Conservation (phyloP, 2,329 filamentous ascomycete species). For the Phaeoacremonium minimum region DNA sequence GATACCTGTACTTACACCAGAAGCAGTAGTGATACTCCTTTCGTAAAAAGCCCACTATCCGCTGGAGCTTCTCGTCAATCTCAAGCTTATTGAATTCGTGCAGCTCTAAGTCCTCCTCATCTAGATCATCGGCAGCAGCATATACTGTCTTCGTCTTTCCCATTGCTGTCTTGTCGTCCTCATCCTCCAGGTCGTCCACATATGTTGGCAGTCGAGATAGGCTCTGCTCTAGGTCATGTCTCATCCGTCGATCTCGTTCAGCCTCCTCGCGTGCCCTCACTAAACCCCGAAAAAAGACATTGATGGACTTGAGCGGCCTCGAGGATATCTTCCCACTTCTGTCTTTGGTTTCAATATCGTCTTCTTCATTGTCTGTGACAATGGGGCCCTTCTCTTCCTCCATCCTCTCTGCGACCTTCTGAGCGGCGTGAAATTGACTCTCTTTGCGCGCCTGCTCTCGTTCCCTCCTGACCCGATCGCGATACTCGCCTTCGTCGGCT, state of each 20-base stretch:
- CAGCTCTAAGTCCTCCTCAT: constrained; percentile 76
- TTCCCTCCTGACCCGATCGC: constrained; percentile 67
- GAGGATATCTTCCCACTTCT: constrained; percentile 30
- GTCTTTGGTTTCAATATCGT: constrained; percentile 19
- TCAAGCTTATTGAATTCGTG: constrained; percentile 72
- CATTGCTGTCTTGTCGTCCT: constrained; percentile 66
- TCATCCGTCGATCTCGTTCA: constrained; percentile 63
- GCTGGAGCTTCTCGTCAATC: constrained; percentile 60
- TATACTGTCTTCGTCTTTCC: constrained; percentile 53
- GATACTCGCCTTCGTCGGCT: constrained; percentile 66
- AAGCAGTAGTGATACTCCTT: constrained; percentile 75
- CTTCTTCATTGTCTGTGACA: constrained; percentile 9
- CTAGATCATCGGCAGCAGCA: constrained; percentile 62
- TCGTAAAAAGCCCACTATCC: constrained; percentile 66
- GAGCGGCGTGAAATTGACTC: constrained; percentile 68
- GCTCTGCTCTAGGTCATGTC: constrained; percentile 62
- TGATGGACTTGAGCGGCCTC: constrained; percentile 61
- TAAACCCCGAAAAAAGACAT: constrained; percentile 75
- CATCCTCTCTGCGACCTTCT: constrained; percentile 77
- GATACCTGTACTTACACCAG: constrained; percentile 88
- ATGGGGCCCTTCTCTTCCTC: constrained; percentile 46
- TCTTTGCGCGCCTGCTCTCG: constrained; percentile 66
- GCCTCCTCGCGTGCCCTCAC: constrained; percentile 65
- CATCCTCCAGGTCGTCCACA: constrained; percentile 65
- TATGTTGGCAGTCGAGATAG: constrained; percentile 61